Conservation (phyloP, 2,329 filamentous ascomycete species). For the Sporothrix pallida region DNA sequence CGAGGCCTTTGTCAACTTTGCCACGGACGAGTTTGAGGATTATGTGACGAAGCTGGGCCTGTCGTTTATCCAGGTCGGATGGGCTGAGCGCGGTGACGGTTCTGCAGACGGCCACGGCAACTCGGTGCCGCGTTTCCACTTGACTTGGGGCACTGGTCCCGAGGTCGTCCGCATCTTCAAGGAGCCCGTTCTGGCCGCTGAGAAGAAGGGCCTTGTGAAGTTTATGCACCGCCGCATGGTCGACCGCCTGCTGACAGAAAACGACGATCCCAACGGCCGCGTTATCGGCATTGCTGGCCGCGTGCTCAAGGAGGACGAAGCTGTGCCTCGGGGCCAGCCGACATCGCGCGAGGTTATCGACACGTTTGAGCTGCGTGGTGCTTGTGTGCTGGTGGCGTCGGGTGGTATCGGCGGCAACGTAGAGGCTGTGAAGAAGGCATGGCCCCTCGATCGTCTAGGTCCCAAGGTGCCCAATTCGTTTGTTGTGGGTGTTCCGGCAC, state of each 20-base stretch:
- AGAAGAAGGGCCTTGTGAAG: constrained; percentile 57
- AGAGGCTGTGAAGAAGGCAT: constrained; percentile 63
- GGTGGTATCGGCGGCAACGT: constrained; percentile 67
- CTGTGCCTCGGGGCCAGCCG: constrained; percentile 56
- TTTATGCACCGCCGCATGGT: constrained; percentile 64
- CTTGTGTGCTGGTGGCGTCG: constrained; percentile 60
- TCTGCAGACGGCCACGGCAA: constrained; percentile 64
- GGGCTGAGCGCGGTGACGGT: constrained; percentile 66
- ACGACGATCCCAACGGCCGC: constrained; percentile 49
- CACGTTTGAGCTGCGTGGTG: constrained; percentile 59
- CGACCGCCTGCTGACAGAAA: constrained; percentile 61
- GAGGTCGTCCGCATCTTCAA: constrained; percentile 64
- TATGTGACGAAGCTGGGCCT: constrained; percentile 62
- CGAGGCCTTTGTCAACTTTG: constrained; percentile 68
- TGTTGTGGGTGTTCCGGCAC: constrained; percentile 65
- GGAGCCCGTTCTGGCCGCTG: constrained; percentile 61
- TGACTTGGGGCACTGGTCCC: constrained; percentile 66
- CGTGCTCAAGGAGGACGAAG: constrained; percentile 58
- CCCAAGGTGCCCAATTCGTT: constrained; percentile 61
- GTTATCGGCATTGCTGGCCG: constrained; percentile 60
- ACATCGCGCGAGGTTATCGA: constrained; percentile 56
- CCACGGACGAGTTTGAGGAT: constrained; percentile 61
- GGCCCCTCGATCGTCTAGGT: constrained; percentile 64
- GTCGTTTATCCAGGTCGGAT: constrained; percentile 61
- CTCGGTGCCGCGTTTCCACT: constrained; percentile 66